Evolutionary conservation across 495 filamentous ascomycete genomes (phyloP).

Genomic region (Paragyromitra xinjiangensis): DNA sequence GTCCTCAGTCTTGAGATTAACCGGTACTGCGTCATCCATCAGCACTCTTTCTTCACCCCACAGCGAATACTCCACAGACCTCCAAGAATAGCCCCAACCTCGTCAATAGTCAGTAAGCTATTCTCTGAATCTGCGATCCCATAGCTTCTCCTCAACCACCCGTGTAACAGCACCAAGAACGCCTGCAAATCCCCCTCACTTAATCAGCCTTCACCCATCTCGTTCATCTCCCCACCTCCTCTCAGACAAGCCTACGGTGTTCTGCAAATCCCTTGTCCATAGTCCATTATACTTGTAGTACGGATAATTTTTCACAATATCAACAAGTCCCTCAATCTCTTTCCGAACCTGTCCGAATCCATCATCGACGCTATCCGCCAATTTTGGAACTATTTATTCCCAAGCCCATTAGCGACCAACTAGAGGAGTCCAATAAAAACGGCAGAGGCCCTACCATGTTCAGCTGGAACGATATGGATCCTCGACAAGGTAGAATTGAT

Average conservation of each 20-base stretch:
- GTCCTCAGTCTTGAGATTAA: conserved; percentile 89
- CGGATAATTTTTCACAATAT: conserved; percentile 79
- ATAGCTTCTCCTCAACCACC: conserved; percentile 53
- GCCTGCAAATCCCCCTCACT: conserved; percentile 54
- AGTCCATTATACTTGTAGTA: conserved; percentile 95
- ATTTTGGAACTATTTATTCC: conserved; percentile 57
- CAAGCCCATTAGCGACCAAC: conserved; percentile 14
- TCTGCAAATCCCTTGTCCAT: conserved; percentile 87
- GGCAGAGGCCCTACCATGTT: conserved; percentile 66
- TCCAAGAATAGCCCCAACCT: conserved; percentile 78
- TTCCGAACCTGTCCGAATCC: conserved; percentile 68
- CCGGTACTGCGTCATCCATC: conserved; percentile 72
- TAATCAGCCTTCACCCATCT: conserved; percentile 60
- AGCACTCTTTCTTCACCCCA: conserved; percentile 4
- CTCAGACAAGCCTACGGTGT: conserved; percentile 75
- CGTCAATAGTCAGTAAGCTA: conserved; percentile 82
- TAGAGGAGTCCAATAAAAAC: background rate
- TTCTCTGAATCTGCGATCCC: conserved; percentile 49
- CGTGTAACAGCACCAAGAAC: conserved; percentile 52
- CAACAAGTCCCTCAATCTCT: conserved; percentile 68
- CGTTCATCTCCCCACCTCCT: conserved; percentile 45
- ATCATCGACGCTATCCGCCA: conserved; percentile 66
- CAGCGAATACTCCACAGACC: conserved; percentile 63
- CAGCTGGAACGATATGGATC: conserved; percentile 83
- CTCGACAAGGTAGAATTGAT: conserved; percentile 83